phyloP scores from a whole-genome alignment of 306 rosid genomes.

The Rosa rugosa region DNA sequence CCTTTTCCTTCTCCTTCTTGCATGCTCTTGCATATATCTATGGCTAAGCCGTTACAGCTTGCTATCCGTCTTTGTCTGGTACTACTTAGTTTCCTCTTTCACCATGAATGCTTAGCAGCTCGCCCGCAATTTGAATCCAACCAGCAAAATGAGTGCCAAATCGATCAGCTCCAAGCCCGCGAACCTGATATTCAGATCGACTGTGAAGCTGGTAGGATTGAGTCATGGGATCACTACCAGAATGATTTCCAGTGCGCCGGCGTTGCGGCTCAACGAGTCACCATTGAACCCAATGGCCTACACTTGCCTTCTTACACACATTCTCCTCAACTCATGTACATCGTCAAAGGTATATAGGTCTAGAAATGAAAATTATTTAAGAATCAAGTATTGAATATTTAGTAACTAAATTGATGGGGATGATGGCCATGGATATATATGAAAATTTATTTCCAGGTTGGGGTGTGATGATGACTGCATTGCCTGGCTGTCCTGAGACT shows the following conservation, averaged over 20 bases:
- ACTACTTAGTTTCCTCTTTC: conserved; percentile 21
- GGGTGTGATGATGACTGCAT: conserved; percentile 29
- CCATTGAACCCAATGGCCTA: conserved; percentile 45
- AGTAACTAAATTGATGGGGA: neutral
- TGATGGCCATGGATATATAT: neutral
- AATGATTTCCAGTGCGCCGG: conserved; percentile 40
- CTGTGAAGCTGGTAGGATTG: conserved; percentile 39
- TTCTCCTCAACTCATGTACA: conserved; percentile 38
- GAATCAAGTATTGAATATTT: neutral
- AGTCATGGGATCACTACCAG: conserved; percentile 46
- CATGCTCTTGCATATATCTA: conserved; percentile 4
- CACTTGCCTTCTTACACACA: conserved; percentile 46
- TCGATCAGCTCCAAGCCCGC: conserved; percentile 33
- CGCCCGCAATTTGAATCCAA: neutral
- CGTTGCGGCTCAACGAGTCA: conserved; percentile 27
- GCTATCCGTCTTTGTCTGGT: conserved; percentile 42
- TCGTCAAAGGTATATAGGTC: conserved; percentile 30
- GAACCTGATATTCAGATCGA: conserved; percentile 35
- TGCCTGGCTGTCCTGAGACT: conserved; percentile 48
- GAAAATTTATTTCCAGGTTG: conserved; percentile 19
- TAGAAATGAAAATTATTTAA: neutral
- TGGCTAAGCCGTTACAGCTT: conserved; percentile 47
- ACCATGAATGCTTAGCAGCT: conserved; percentile 33
- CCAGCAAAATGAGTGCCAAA: conserved; percentile 30
- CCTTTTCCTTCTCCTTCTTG: neutral